Evolutionary conservation across 2,329 filamentous ascomycete genomes (phyloP).

Genomic region (Talaromyces piceae): DNA sequence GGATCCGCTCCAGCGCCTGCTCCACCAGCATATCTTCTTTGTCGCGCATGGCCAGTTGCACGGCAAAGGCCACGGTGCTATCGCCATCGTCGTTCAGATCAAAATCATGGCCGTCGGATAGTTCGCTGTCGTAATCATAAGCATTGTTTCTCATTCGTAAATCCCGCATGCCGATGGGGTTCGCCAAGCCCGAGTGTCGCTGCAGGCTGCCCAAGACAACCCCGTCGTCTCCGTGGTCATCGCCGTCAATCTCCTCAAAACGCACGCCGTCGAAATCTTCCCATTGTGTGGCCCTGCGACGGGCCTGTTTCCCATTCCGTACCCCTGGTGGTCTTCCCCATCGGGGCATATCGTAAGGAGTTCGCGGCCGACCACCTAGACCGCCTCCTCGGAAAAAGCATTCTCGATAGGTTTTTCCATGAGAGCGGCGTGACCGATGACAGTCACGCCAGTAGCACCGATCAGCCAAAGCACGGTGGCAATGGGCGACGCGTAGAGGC

Average conservation of each 20-base stretch:
- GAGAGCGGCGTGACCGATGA: constrained; percentile 87
- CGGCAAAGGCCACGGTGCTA: constrained; percentile 37
- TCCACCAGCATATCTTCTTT: constrained; percentile 70
- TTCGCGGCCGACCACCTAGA: constrained; percentile 99
- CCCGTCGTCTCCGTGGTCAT: constrained; percentile 38
- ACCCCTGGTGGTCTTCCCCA: constrained; percentile 99
- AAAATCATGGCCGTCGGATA: constrained; percentile 42
- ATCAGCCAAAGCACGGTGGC: constrained; percentile 88
- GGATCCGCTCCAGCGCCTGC: constrained; percentile 71
- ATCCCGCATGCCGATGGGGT: constrained; percentile 21
- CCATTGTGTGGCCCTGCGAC: constrained; percentile 47
- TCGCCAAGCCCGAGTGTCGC: constrained; percentile 26
- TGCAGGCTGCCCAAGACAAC: constrained; percentile 19
- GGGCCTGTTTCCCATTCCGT: constrained; percentile 57
- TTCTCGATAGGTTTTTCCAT: constrained; percentile 99
- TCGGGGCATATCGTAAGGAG: constrained; percentile 83
- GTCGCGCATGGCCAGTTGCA: constrained; percentile 52
- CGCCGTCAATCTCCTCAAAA: constrained; percentile 33
- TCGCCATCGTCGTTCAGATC: constrained; percentile 47
- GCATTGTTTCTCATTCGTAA: constrained; percentile 29
- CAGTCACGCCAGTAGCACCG: constrained; percentile 86
- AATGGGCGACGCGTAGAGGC: constrained; percentile 77
- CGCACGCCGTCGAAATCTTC: constrained; percentile 36
- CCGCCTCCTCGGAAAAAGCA: constrained; percentile 99
- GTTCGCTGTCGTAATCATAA: constrained; percentile 39